A percentile compares a stretch with the other conserved stretches of the same genome.
Evolutionary conservation across 2,329 filamentous ascomycete genomes (phyloP).

Genomic region (Trichoderma citrinoviride): DNA sequence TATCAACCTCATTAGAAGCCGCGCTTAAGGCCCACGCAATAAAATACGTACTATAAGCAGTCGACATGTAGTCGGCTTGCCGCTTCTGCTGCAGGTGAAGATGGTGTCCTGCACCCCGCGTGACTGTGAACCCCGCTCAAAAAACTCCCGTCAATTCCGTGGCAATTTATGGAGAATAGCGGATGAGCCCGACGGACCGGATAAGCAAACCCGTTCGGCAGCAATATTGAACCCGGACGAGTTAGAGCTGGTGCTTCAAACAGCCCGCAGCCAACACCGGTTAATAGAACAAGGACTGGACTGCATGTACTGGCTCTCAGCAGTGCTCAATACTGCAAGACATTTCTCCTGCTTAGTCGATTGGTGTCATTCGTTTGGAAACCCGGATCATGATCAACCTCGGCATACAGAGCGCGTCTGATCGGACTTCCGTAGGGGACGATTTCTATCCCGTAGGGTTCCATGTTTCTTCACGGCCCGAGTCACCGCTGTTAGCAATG

Average conservation of each 20-base stretch:
- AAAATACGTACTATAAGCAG: too few species aligned
- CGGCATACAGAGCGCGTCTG: not conserved
- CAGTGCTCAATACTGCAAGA: too few species aligned
- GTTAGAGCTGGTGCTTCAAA: too few species aligned
- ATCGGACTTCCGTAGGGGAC: not conserved
- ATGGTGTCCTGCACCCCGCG: not conserved
- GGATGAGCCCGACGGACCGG: not conserved
- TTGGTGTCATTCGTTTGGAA: too few species aligned
- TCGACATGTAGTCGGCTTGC: not conserved
- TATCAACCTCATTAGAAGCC: not conserved
- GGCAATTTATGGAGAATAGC: not conserved
- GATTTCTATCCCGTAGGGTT: not conserved
- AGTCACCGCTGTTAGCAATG: not conserved
- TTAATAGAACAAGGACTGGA: too few species aligned
- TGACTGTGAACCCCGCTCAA: too few species aligned
- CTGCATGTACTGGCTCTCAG: too few species aligned
- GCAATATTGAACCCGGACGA: not conserved
- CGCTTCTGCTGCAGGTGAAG: not conserved
- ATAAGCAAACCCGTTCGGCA: not conserved
- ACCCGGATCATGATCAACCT: not conserved
- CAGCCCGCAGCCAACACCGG: too few species aligned
- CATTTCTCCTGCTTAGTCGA: not conserved
- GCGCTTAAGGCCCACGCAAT: too few species aligned
- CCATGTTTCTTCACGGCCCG: not conserved
- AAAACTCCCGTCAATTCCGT: not conserved